Conservation (phyloP, 441 rosid species). For the Pelargonium australe region DNA sequence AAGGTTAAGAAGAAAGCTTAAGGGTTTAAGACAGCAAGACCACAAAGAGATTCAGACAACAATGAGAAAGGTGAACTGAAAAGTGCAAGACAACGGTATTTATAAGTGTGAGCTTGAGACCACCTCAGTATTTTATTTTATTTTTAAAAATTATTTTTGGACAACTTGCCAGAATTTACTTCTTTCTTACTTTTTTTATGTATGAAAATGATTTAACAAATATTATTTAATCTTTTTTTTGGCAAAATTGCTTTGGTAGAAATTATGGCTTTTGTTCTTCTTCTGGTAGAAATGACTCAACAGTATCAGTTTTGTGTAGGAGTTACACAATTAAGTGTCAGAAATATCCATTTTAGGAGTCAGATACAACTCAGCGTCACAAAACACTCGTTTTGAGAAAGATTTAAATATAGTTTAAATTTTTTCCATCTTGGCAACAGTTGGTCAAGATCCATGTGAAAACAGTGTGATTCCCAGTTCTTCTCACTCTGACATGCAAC, state of each 20-base stretch:
- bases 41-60: background rate
- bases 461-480: background rate
- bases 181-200: background rate
- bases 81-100: background rate
- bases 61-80: background rate
- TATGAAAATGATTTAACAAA: background rate
- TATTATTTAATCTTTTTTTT: background rate
- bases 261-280: background rate
- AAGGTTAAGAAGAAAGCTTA: constrained; percentile 1
- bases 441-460: background rate
- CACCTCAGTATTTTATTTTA: background rate
- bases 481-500: background rate
- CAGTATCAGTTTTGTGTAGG: background rate
- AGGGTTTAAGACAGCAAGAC: background rate
- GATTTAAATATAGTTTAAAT: background rate
- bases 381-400: background rate
- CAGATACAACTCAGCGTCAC: background rate
- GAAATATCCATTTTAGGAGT: background rate
- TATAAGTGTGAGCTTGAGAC: background rate
- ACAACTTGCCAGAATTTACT: background rate
- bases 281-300: background rate
- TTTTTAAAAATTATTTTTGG: background rate
- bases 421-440: background rate
- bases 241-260: background rate
- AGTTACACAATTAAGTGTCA: background rate